A percentile compares a stretch with the other conserved stretches of the same genome.
Evolutionary conservation across 768 basidiomycete genomes (phyloP).

Genomic region (Ephemerocybe angulata): DNA sequence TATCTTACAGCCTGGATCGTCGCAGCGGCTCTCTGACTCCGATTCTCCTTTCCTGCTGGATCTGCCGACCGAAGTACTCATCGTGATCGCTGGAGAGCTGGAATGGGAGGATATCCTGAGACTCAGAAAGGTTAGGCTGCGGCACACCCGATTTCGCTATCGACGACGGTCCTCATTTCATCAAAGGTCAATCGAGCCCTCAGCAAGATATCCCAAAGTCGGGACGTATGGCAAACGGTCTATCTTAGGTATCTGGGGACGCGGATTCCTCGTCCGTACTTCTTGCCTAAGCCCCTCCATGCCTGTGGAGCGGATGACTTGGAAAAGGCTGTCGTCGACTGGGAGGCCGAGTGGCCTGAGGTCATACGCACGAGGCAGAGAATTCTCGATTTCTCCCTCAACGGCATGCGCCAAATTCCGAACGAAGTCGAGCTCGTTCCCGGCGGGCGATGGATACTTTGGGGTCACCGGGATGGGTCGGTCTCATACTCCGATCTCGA

Average conservation of each 20-base stretch:
- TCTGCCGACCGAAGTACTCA: not conserved
- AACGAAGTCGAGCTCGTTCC: not conserved
- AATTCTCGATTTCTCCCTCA: not conserved
- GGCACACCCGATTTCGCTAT: not conserved
- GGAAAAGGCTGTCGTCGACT: not conserved
- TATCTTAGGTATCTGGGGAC: not conserved
- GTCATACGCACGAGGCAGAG: not conserved
- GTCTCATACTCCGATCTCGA: not conserved
- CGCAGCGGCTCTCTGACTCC: too few relatives aligned
- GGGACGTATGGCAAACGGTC: not conserved
- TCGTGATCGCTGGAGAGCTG: not conserved
- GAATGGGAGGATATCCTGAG: not conserved
- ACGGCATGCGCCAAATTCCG: not conserved
- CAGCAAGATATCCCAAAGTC: not conserved
- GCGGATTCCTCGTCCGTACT: not conserved
- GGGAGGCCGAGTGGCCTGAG: not conserved
- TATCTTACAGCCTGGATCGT: too few relatives aligned
- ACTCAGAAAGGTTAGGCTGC: not conserved
- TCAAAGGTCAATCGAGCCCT: not conserved
- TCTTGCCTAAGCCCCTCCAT: not conserved
- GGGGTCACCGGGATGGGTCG: not conserved
- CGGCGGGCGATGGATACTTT: not conserved
- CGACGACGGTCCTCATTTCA: not conserved
- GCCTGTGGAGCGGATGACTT: not conserved
- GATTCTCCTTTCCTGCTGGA: too few relatives aligned